Base-by-base conservation (phyloP, 2,329 filamentous ascomycete species). In the Colletotrichum plurivorum region DNA sequence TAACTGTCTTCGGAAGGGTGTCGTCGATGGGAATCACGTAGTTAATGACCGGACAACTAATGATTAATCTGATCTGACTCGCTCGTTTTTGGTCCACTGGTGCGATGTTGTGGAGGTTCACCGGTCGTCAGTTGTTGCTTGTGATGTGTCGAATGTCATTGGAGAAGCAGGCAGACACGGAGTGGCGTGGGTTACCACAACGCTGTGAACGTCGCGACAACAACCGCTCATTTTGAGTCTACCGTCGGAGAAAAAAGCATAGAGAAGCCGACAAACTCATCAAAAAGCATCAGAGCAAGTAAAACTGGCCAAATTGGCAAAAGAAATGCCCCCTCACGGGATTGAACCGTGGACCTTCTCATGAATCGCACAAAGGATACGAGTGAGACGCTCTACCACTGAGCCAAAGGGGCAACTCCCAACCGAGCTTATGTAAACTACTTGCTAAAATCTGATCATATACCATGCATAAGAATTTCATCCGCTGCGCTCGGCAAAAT, bases 351-450 rank as follows among this genome's bases (percentile, higher is more conserved):
- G 66, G 66, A 69, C 66, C 66, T 69, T 69, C 66, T 63, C 66
- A 69, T 69, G 5, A 7, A 0, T 2, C 10, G 49, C 13, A 27
- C 9, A 8, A 2, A 0, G 2, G 2, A 20, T 69, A 69, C 66
- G 66, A 69, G 66, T 69, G 66, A 63, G 66, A 69, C 66, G 66
- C 66, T 69, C 66, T 69, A 69, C 66, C 66, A 69, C 66, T 69
- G 66, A 69, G 66, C 66, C 43, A 69, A 65, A 65, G 53, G 59
- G 65, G 65, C 65, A 4, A 22, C 2, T 7, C 2, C 2, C 8
- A 4, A 7, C 2, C 2, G 6, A 15, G 36, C 9, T 55, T 63
- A 55, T 54, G 41, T 63, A 62, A 52, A 31, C 27, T 31, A 2
- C 1, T 2, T 8, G 7, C 27, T 1, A 15, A 46, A 51, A 25